Evolutionary conservation across 805 yeast species (phyloP).

Genomic region (Maudiozyma serrabonitensis): DNA sequence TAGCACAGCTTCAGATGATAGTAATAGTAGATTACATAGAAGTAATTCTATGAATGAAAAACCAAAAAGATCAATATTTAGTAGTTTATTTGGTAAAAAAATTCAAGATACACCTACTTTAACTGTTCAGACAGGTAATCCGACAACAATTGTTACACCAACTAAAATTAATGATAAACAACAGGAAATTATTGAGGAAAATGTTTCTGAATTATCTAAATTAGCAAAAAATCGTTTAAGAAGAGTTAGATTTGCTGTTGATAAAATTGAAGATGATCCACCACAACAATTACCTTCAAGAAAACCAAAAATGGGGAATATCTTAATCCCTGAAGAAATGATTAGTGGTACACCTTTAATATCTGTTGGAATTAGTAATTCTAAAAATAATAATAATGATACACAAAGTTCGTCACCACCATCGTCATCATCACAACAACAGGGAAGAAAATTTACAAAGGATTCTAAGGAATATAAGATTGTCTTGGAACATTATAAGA

Average conservation of each 20-base stretch:
- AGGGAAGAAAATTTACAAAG: constrained; percentile 14
- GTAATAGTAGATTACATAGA: neutral
- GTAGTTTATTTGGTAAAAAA: constrained; percentile 19
- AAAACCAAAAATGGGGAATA: constrained; percentile 72
- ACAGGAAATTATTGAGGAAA: neutral
- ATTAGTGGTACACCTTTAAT: constrained; percentile 49
- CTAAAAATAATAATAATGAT: constrained; percentile 7
- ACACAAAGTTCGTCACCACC: neutral
- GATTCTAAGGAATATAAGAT: constrained; percentile 38
- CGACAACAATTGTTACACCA: neutral
- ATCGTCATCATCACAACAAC: neutral
- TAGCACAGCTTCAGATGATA: neutral
- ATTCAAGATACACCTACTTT: constrained; percentile 2
- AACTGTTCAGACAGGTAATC: neutral
- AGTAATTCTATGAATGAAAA: constrained; percentile 16
- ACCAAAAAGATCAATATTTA: constrained; percentile 22
- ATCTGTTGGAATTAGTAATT: constrained; percentile 56
- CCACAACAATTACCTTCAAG: constrained; percentile 92
- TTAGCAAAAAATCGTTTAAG: constrained; percentile 33
- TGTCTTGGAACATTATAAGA: constrained; percentile 51
- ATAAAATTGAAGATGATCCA: constrained; percentile 67
- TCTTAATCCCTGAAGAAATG: constrained; percentile 59
- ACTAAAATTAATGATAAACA: neutral
- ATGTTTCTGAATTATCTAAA: neutral
- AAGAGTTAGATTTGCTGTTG: constrained; percentile 70